Evolutionary conservation across 1,139 yeast species (phyloP).

Genomic region (Suhomyces anneliseae): DNA sequence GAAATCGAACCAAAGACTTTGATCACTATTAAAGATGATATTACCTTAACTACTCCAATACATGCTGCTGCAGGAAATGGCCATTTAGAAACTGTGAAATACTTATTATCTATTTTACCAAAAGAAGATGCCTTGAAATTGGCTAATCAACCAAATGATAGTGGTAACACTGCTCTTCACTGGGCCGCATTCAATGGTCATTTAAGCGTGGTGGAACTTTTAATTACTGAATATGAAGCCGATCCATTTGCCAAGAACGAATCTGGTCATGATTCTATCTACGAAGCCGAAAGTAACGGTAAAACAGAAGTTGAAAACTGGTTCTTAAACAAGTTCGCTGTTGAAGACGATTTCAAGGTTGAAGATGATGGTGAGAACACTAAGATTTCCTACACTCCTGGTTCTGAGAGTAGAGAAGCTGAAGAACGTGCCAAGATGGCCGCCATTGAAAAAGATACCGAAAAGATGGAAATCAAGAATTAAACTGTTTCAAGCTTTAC

Average conservation of each 20-base stretch:
- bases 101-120: conserved; percentile 51
- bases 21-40: conserved; percentile 58
- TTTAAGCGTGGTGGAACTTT: conserved; percentile 61
- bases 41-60: conserved; percentile 69
- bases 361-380: conserved; percentile 48
- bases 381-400: conserved; percentile 48
- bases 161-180: conserved; percentile 91
- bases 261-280: conserved; percentile 80
- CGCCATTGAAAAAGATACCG: conserved; percentile 17
- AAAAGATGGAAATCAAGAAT: conserved; percentile 10
- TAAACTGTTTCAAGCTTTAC: neutral
- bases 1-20: conserved; percentile 56
- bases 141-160: conserved; percentile 62
- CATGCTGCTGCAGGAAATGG: conserved; percentile 98
- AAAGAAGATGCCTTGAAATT: conserved; percentile 46
- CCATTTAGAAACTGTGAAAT: conserved; percentile 66
- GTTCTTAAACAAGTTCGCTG: conserved; percentile 68
- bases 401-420: conserved; percentile 49
- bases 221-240: conserved; percentile 73
- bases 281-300: conserved; percentile 79
- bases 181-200: conserved; percentile 96
- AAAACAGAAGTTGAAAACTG: conserved; percentile 68
- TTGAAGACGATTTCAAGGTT: conserved; percentile 57
- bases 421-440: conserved; percentile 37
- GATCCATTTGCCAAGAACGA: conserved; percentile 78